These are phyloP conservation scores for Lentinus tigrinus DNA, from an alignment of 768 basidiomycete genomes.

Conservation along the genomic window DNA sequence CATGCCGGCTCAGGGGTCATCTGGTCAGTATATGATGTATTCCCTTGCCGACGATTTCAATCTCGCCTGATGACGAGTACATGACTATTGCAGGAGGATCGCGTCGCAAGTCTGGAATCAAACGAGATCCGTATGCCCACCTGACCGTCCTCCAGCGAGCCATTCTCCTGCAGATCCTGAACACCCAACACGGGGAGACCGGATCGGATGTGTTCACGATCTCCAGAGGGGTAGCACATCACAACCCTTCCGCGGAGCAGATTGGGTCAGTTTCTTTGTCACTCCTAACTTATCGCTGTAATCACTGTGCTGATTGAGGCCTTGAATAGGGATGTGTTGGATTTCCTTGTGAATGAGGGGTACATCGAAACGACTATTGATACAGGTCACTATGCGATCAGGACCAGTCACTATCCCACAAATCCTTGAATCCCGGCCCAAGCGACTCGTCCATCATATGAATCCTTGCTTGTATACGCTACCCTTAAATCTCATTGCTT, in stretches of 20 bases:
- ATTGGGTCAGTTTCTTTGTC: slow-evolving; percentile 3
- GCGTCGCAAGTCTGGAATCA: neutral
- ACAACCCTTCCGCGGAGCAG: neutral
- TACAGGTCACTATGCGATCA: slow-evolving; percentile 2
- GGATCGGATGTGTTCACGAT: slow-evolving; percentile 8
- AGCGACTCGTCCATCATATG: neutral
- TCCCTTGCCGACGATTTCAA: too few relatives aligned
- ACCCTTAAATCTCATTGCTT: too few relatives aligned
- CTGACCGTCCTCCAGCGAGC: slow-evolving; percentile 21
- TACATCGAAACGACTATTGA: slow-evolving; percentile 10
- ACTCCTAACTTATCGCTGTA: too few relatives aligned
- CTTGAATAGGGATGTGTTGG: slow-evolving; percentile 22
- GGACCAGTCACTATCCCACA: too few relatives aligned
- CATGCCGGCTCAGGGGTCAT: too few relatives aligned
- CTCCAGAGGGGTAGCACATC: slow-evolving; percentile 5
- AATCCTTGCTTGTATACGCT: too few relatives aligned
- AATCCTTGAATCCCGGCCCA: neutral
- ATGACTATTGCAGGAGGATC: neutral
- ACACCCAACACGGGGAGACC: neutral
- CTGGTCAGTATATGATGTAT: too few relatives aligned
- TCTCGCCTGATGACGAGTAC: too few relatives aligned
- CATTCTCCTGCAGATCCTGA: slow-evolving; percentile 23
- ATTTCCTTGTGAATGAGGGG: slow-evolving; percentile 18
- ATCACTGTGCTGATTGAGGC: neutral
- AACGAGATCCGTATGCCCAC: slow-evolving; percentile 22